Evolutionary conservation across 306 rosid genomes (phyloP).

Genomic region (Pueraria montana): DNA sequence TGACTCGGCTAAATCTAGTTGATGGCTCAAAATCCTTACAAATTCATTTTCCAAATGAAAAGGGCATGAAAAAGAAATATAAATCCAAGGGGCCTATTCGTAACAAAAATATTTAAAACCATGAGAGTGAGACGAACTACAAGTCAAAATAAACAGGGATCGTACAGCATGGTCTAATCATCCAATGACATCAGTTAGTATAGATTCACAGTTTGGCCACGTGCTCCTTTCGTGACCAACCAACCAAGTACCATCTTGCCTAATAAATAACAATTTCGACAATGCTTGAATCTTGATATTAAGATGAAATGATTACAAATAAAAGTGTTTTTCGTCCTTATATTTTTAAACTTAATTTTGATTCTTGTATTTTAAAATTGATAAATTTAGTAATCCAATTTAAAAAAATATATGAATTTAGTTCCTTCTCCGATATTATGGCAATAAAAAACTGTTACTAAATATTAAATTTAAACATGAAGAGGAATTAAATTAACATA

Average conservation of each 20-base stretch:
- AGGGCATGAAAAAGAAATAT: not conserved
- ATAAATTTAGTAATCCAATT: too few relatives aligned
- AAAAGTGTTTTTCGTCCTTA: too few relatives aligned
- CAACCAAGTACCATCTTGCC: conserved; percentile 5
- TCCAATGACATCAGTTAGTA: not conserved
- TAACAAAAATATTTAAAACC: not conserved
- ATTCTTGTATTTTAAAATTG: too few relatives aligned
- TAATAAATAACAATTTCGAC: not conserved
- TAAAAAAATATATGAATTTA: too few relatives aligned
- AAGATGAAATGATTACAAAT: not conserved
- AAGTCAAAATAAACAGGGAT: conserved; percentile 10
- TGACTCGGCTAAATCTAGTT: not conserved
- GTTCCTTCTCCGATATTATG: too few relatives aligned
- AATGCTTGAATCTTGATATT: not conserved
- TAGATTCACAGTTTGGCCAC: conserved; percentile 8
- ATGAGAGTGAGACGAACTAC: too few relatives aligned
- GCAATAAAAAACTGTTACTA: too few relatives aligned
- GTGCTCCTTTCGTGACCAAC: not conserved
- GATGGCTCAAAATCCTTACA: not conserved
- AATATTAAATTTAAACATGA: too few relatives aligned
- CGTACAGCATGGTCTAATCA: not conserved
- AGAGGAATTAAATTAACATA: too few relatives aligned
- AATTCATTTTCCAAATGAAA: conserved; percentile 10
- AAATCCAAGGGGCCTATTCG: not conserved
- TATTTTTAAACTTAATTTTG: too few relatives aligned